Percentiles rank a stretch among this genome's conserved stretches.
These are phyloP conservation scores for Penicillium egyptiacum DNA, from an alignment of 495 filamentous ascomycete species.

Conservation along the genomic window DNA sequence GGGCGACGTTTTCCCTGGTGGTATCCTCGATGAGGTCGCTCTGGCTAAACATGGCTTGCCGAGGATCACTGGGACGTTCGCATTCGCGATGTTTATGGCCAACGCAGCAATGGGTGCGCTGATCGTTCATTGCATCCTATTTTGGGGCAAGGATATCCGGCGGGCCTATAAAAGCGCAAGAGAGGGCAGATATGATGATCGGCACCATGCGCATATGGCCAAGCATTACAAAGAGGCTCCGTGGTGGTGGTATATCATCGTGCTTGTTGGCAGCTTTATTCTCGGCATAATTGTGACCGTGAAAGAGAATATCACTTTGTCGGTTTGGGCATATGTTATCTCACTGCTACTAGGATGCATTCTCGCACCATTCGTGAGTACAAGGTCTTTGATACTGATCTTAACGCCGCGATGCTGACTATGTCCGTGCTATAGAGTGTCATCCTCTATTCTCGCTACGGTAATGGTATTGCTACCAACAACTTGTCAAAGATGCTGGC, in stretches of 20 bases:
- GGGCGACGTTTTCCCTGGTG: conserved; percentile 31
- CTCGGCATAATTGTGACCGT: conserved; percentile 50
- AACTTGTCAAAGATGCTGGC: conserved; percentile 43
- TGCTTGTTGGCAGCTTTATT: conserved; percentile 49
- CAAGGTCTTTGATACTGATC: background rate
- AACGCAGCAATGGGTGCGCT: conserved; percentile 40
- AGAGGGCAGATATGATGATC: conserved; percentile 36
- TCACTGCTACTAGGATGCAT: conserved; percentile 33
- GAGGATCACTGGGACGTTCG: conserved; percentile 45
- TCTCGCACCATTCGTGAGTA: conserved; percentile 37
- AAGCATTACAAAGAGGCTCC: conserved; percentile 52
- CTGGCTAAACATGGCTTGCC: conserved; percentile 42
- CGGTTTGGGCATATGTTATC: conserved; percentile 57
- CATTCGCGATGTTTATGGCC: conserved; percentile 32
- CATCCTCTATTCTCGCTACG: conserved; percentile 36
- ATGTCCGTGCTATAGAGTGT: conserved; percentile 21
- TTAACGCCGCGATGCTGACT: background rate
- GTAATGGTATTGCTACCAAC: conserved; percentile 40
- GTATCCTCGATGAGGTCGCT: conserved; percentile 35
- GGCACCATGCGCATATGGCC: conserved; percentile 48
- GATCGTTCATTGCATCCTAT: conserved; percentile 36
- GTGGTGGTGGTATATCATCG: conserved; percentile 53
- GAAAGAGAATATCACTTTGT: conserved; percentile 50
- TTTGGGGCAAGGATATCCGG: conserved; percentile 38
- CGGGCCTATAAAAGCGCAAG: conserved; percentile 30